Percentiles rank a stretch among this genome's conserved stretches.
Evolutionary conservation across 257 asterid genomes (phyloP).

Genomic region (Voacanga thouarsii): DNA sequence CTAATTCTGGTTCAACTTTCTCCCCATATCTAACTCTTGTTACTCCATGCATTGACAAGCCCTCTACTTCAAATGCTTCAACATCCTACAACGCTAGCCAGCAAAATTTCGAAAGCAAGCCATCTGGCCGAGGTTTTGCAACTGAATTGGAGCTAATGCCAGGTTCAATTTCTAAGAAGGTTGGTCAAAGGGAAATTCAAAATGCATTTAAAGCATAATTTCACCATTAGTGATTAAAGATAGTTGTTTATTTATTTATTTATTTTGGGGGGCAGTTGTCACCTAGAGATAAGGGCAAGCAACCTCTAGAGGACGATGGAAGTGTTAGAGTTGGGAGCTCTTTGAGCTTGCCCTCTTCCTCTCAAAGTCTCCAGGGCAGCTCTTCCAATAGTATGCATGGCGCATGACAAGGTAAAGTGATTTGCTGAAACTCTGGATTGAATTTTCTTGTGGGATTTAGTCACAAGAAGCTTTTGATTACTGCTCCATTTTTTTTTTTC

Average conservation of each 20-base stretch:
- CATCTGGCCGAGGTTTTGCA: slow-evolving; percentile 7
- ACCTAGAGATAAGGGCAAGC: slow-evolving; percentile 20
- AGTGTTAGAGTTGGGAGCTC: background rate
- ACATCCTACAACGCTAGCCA: slow-evolving; percentile 14
- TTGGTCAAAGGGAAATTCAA: background rate
- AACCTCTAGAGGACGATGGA: background rate
- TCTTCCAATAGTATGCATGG: background rate
- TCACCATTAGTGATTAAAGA: background rate
- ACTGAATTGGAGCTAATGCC: slow-evolving; percentile 34
- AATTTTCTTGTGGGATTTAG: background rate
- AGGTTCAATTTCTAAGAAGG: slow-evolving; percentile 23
- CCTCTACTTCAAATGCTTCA: slow-evolving; percentile 9
- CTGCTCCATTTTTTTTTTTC: background rate
- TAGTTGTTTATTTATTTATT: background rate
- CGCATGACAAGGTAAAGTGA: background rate
- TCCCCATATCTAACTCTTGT: slow-evolving; percentile 12
- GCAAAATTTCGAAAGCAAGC: slow-evolving; percentile 8
- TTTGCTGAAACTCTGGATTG: background rate
- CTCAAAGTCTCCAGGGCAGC: background rate
- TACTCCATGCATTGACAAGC: background rate
- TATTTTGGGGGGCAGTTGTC: slow-evolving; percentile 8
- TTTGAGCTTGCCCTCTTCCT: slow-evolving; percentile 4
- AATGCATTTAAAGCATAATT: background rate
- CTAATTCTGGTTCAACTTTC: slow-evolving; percentile 10
- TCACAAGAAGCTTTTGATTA: background rate